Base-by-base conservation (phyloP, 208 protist genomes). In the Trypanosoma caninum region DNA sequence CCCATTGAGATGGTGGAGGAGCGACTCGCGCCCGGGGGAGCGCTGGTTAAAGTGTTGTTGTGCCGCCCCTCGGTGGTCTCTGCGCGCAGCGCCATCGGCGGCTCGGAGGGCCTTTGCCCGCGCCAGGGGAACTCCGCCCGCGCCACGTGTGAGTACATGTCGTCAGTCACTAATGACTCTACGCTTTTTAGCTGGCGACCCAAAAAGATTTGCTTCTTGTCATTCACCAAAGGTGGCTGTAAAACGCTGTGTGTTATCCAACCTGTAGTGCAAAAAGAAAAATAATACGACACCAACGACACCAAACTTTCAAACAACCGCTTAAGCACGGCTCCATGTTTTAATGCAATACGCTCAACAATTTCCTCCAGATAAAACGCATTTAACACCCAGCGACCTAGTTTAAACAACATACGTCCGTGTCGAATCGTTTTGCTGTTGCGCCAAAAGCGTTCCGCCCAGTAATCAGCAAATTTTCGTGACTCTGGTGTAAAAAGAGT, bases 361-460 rank as follows among this genome's bases (percentile, higher is more conserved):
- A 90, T 77, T 3, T 76, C 69, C 58, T 91, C 77, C 13, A 90
- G 31, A 4, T 77, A 85, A 61, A 92, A 91, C 13, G 89, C 27
- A 65, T 90, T 94, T 31, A 92, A 51, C 16, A 94, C 27, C 13
- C 88, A 80, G 5, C 88, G 74, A 2, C 88, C 88, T 33, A 94
- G 62, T 71, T 92, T 94, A 72, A 94, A 94, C 35, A 94, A 74
- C 50, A 74, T 82, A 35, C 88, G 84, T 18, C 82, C 88, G 65
- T 92, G 82, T 33, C 88, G 82, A 51, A 94, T 92, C 25, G 88
- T 94, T 68, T 91, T 89, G 72, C 77, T 80, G 75, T 94, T 94
- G 30, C 68, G 59, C 63, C 68, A 89, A 23, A 94, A 75, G 18
- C 85, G 84, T 65, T 75, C 59, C 41, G 82, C 84, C 78, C 72